Conservation (phyloP, 352 stramenopile genomes). For the Pythium phragmitis region DNA sequence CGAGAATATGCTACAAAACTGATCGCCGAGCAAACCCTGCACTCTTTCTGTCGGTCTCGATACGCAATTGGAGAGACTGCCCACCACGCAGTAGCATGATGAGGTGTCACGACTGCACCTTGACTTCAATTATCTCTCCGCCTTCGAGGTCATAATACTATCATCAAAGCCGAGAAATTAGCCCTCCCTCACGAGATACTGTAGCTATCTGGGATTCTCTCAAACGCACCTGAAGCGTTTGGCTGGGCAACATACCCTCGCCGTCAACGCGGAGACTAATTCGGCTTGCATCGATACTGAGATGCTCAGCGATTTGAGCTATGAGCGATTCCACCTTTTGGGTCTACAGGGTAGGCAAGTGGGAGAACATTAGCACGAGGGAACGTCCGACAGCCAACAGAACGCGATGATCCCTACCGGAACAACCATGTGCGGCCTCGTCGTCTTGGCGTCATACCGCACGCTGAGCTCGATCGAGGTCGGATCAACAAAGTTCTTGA, state of each 20-base stretch:
- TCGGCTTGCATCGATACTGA: constrained; percentile 22
- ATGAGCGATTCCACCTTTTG: constrained; percentile 47
- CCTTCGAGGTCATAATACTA: constrained; percentile 70
- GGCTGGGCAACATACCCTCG: constrained; percentile 40
- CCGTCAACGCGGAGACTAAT: constrained; percentile 54
- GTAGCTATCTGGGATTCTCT: neutral
- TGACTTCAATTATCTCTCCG: constrained; percentile 66
- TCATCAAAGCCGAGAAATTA: no score
- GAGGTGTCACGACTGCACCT: neutral
- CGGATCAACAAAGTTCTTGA: constrained; percentile 38
- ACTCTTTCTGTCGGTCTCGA: neutral
- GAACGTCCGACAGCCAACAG: neutral
- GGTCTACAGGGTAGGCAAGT: constrained; percentile 26
- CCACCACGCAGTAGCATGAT: neutral
- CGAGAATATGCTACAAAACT: neutral
- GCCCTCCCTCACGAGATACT: no score
- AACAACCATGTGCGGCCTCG: constrained; percentile 36
- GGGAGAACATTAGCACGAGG: neutral
- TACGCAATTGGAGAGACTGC: neutral
- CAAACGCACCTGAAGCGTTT: constrained; percentile 46
- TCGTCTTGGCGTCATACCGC: constrained; percentile 41
- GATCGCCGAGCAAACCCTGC: neutral
- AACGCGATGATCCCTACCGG: constrained; percentile 26
- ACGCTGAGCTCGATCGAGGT: constrained; percentile 42
- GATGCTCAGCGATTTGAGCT: constrained; percentile 29